A percentile compares a stretch with the other conserved stretches of the same genome.
Evolutionary conservation across 768 basidiomycete genomes (phyloP).

Genomic region (Cubamyces sp.): DNA sequence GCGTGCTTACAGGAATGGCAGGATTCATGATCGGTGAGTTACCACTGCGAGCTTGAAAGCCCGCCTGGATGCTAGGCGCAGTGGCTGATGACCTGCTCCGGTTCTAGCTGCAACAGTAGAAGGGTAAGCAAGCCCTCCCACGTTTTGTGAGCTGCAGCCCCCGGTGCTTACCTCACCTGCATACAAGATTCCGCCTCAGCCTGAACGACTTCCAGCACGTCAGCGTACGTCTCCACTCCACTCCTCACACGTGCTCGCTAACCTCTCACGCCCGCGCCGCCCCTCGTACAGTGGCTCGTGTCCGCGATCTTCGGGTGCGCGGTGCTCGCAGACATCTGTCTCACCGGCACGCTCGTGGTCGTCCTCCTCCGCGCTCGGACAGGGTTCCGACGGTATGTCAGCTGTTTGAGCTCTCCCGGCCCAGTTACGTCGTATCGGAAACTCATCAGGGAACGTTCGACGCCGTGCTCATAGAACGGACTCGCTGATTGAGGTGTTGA

Average conservation of each 20-base stretch:
- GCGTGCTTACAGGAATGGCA: neutral
- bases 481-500: neutral
- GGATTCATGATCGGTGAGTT: neutral
- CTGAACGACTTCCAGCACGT: conserved; percentile 3
- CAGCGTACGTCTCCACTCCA: neutral
- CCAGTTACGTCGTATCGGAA: too few relatives aligned
- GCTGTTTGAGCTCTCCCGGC: too few relatives aligned
- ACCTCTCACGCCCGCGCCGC: neutral
- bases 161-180: neutral
- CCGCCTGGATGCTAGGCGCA: neutral
- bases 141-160: neutral
- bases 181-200: neutral
- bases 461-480: neutral
- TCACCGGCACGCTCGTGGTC: conserved; percentile 4
- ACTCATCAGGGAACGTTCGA: neutral
- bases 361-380: conserved; percentile 1
- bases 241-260: too few relatives aligned
- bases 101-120: neutral
- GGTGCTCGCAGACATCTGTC: conserved; percentile 1
- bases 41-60: neutral
- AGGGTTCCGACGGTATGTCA: neutral
- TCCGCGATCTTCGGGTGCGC: conserved; percentile 2
- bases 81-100: neutral
- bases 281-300: neutral
- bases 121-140: neutral